Conservation (phyloP, 31 red algal genomes). For the Asparagopsis taxiformis region DNA sequence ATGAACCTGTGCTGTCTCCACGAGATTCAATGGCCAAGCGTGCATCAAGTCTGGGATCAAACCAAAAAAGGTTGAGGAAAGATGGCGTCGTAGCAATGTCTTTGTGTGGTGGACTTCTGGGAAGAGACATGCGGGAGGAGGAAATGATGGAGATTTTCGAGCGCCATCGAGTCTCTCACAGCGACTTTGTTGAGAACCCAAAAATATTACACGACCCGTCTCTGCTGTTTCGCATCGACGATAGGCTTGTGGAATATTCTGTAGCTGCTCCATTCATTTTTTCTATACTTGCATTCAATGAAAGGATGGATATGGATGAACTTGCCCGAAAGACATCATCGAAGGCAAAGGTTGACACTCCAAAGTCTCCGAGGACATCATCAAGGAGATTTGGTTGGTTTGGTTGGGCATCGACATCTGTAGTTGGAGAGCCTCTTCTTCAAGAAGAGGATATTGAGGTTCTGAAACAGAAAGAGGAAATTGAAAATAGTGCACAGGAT, state of each 20-base stretch:
- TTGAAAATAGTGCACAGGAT: background rate
- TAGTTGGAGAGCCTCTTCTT: slow-evolving; percentile 37
- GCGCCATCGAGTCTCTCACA: slow-evolving; percentile 67
- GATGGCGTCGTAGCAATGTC: slow-evolving; percentile 72
- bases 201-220: slow-evolving; percentile 74
- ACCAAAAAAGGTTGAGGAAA: background rate
- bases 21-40: background rate
- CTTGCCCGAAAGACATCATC: background rate
- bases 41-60: background rate
- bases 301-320: slow-evolving; percentile 63
- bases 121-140: slow-evolving; percentile 60
- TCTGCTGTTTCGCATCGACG: slow-evolving; percentile 70
- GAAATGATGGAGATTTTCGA: slow-evolving; percentile 82
- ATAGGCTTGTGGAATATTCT: slow-evolving; percentile 63
- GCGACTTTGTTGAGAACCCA: slow-evolving; percentile 68
- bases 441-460: slow-evolving; percentile 39
- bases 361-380: slow-evolving; percentile 25
- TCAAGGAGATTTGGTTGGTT: slow-evolving; percentile 71
- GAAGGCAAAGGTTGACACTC: background rate
- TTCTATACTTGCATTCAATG: slow-evolving; percentile 66
- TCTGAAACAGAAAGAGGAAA: background rate
- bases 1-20: background rate
- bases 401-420: slow-evolving; percentile 36
- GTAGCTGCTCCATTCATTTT: slow-evolving; percentile 81
- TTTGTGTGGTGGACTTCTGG: slow-evolving; percentile 77